These are phyloP conservation scores for Guillardia theta DNA, from an alignment of 78 protist genomes.

Conservation along the genomic window DNA sequence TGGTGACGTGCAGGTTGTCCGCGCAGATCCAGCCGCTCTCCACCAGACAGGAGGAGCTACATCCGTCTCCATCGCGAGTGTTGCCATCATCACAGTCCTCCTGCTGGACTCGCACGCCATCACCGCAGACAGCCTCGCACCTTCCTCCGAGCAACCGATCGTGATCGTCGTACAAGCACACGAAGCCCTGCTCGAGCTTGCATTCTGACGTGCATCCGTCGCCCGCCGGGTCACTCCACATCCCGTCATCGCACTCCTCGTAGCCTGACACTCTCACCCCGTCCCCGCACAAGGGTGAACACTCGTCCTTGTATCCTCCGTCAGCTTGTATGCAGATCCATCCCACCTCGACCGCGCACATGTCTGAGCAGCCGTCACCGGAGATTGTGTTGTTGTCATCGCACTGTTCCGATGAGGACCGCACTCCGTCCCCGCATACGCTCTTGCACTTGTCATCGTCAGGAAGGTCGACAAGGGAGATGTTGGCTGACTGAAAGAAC, in stretches of 20 bases:
- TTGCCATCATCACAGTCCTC: conserved; percentile 46
- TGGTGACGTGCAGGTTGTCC: neutral
- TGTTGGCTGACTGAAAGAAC: too few species aligned
- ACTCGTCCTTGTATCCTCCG: neutral
- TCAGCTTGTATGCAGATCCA: neutral
- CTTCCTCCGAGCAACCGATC: neutral
- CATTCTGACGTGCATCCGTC: conserved; percentile 35
- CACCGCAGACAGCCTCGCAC: conserved; percentile 1
- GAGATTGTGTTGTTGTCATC: neutral
- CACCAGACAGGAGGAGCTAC: neutral
- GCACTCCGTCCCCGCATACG: conserved; percentile 25
- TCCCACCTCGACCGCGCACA: neutral
- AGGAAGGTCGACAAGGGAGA: neutral
- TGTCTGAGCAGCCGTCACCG: neutral
- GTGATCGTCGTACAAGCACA: neutral
- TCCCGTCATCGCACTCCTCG: conserved; percentile 44
- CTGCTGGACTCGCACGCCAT: neutral
- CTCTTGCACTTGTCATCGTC: neutral
- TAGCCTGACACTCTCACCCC: neutral
- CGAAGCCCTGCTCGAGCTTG: neutral
- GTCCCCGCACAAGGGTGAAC: conserved; percentile 24
- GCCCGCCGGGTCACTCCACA: neutral
- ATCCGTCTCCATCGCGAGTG: neutral
- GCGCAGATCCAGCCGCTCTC: conserved; percentile 41
- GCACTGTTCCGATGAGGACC: neutral